These are phyloP conservation scores for Chlamydomonas reinhardtii DNA, from an alignment of 163 green algal genomes.

Conservation along the genomic window DNA sequence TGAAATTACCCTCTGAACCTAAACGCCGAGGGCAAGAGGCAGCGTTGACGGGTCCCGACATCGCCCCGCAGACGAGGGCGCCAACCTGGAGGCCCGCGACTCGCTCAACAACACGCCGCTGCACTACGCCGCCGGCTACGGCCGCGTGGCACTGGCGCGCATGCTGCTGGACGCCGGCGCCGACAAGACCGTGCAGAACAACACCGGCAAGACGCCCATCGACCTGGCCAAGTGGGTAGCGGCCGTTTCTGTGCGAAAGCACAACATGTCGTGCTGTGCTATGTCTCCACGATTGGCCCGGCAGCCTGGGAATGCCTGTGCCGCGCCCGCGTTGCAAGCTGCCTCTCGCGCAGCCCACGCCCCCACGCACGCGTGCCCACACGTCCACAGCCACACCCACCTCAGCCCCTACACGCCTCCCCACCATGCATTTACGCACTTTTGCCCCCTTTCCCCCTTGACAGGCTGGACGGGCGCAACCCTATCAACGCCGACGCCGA, in stretches of 20 bases:
- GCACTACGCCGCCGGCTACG: slow-evolving; percentile 76
- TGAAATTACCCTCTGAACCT: too few species aligned
- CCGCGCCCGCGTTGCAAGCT: too few species aligned
- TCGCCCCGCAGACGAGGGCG: slow-evolving; percentile 61
- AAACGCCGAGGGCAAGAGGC: too few species aligned
- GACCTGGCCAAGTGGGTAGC: slow-evolving; percentile 66
- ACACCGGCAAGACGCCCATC: slow-evolving; percentile 73
- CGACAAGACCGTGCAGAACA: slow-evolving; percentile 69
- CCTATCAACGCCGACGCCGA: slow-evolving; percentile 28
- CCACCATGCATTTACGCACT: not conserved
- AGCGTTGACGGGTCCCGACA: too few species aligned
- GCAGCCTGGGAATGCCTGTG: too few species aligned
- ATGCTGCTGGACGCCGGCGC: slow-evolving; percentile 74
- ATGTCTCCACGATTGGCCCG: too few species aligned
- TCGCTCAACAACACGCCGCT: slow-evolving; percentile 71
- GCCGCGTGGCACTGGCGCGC: slow-evolving; percentile 56
- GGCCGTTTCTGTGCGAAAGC: not conserved
- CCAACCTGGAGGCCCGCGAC: slow-evolving; percentile 65
- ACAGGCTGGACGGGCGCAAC: slow-evolving; percentile 43
- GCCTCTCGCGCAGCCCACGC: too few species aligned
- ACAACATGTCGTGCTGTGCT: too few species aligned
- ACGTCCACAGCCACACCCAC: not conserved
- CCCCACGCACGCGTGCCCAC: too few species aligned
- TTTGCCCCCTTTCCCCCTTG: not conserved
- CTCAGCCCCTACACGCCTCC: not conserved